phyloP scores from a whole-genome alignment of 331 rosid genomes.

The Rhamnella rubrinervis region DNA sequence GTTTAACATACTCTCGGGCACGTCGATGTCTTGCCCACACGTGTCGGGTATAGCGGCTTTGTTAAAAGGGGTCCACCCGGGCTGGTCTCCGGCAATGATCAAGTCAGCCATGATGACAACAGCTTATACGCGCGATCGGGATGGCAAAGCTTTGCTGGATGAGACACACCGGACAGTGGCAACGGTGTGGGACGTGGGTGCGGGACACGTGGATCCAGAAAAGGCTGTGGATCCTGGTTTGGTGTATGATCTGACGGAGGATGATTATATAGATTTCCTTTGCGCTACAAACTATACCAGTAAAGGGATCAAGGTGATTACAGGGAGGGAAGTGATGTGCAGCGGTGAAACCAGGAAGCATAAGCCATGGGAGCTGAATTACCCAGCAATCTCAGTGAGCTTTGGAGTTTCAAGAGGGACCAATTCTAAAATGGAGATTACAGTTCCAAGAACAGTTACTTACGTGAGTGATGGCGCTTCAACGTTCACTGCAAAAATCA shows the following conservation, averaged over 20 bases:
- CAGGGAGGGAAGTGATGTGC: conserved; percentile 22
- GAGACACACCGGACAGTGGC: conserved; percentile 36
- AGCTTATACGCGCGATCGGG: conserved; percentile 52
- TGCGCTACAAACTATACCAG: conserved; percentile 59
- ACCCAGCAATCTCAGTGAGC: conserved; percentile 65
- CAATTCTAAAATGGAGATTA: conserved; percentile 22
- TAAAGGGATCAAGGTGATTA: conserved; percentile 19
- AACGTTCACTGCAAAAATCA: conserved; percentile 47
- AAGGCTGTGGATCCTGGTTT: conserved; percentile 75
- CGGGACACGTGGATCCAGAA: conserved; percentile 79
- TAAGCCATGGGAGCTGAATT: conserved; percentile 59
- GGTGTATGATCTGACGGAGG: conserved; percentile 52
- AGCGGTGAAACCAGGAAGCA: background rate
- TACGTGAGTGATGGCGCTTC: conserved; percentile 49
- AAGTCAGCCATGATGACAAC: conserved; percentile 89
- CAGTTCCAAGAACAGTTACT: conserved; percentile 58
- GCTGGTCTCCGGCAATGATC: conserved; percentile 80
- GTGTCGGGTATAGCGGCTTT: conserved; percentile 70
- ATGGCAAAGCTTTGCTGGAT: conserved; percentile 40
- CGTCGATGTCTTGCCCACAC: conserved; percentile 92
- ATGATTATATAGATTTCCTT: conserved; percentile 54
- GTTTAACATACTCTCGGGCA: conserved; percentile 71
- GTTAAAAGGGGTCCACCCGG: conserved; percentile 57
- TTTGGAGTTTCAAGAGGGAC: conserved; percentile 6
- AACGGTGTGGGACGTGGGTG: conserved; percentile 58